Conservation (phyloP, 2,329 filamentous ascomycete species). For the Verruconis gallopava region DNA sequence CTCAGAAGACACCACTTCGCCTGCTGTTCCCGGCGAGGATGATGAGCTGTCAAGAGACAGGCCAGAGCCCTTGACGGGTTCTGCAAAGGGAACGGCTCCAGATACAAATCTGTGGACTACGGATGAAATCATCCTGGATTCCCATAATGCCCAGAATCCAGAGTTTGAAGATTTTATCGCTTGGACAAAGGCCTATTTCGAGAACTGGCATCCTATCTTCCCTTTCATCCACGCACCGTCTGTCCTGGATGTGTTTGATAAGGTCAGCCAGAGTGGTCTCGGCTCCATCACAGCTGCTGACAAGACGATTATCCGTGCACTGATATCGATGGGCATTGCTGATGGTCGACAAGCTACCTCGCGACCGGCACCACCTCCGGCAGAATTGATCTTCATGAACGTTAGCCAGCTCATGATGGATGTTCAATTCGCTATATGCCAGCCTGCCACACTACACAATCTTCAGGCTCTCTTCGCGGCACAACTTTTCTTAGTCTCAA, state of each 20-base stretch:
- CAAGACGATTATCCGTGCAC: background rate
- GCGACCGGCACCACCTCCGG: background rate
- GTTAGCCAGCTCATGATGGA: slow-evolving; percentile 20
- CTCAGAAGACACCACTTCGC: background rate
- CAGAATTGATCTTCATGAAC: slow-evolving; percentile 15
- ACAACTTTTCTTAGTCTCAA: slow-evolving; percentile 42
- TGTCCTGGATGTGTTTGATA: slow-evolving; percentile 35
- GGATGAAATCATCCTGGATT: background rate
- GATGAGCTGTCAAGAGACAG: background rate
- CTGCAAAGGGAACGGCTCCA: background rate
- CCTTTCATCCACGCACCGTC: slow-evolving; percentile 44
- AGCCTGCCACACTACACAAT: slow-evolving; percentile 9
- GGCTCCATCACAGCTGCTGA: slow-evolving; percentile 15
- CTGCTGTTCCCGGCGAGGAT: background rate
- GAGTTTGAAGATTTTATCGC: slow-evolving; percentile 36
- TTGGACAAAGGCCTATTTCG: slow-evolving; percentile 42
- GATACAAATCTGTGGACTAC: background rate
- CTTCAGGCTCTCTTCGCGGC: slow-evolving; percentile 39
- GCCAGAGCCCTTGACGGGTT: background rate
- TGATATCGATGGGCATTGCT: background rate
- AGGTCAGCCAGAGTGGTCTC: slow-evolving; percentile 19
- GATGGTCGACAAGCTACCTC: background rate
- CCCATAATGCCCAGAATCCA: slow-evolving; percentile 9
- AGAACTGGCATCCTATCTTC: slow-evolving; percentile 44
- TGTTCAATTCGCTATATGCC: slow-evolving; percentile 35